Base-by-base conservation (phyloP, 2,329 filamentous ascomycete species). In the Sporothrix brunneoviolacea region DNA sequence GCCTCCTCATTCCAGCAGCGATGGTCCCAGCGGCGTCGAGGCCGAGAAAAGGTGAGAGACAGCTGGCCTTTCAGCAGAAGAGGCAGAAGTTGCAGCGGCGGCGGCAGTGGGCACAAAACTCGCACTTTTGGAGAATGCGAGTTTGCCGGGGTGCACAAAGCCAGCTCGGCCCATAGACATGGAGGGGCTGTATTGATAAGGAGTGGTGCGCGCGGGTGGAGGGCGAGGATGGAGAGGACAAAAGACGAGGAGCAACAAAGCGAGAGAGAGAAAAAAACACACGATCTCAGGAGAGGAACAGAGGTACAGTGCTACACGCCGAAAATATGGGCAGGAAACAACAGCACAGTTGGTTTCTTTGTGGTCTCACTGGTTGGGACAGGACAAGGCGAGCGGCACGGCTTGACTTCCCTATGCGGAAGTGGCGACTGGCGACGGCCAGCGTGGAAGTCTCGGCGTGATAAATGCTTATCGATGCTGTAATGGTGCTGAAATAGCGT, bases 1-100 rank as follows among this genome's bases (percentile, higher is more conserved):
- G 59, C 63, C 65, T 70, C 65, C 68, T 71, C 70, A 74, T 73
- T 63, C 70, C 70, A 65, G 63, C 70, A 66, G 64, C 21, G 27
- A 32, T 12, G 36, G 27, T 37, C 27, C 32, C 16, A 9, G 8
- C 27, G 19, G 37, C 36, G 35, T 36, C 41, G 27, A 19, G 30
- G 43, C 38, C 43, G 37, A 36, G 40, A n/a, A 30, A n/a, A 15
- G 7, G 8, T 15, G 16, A 13, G 16, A 3, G 36, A 15, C 16
- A 7, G 32, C 19, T 9, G 9, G 24, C 22, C 19, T 18, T 24
- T 9, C n/a, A 39, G 4, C 22, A 37, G 22, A 30, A 16, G 32
- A 46, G n/a, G 19, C 19, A 21, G n/a, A n/a, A n/a, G n/a, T n/a
- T n/a, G n/a, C n/a, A 28, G 24, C 24, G 24, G 24, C 24, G 24